Evolutionary conservation across 2,329 filamentous ascomycete genomes (phyloP).

Genomic region (Neonectria faginata): DNA sequence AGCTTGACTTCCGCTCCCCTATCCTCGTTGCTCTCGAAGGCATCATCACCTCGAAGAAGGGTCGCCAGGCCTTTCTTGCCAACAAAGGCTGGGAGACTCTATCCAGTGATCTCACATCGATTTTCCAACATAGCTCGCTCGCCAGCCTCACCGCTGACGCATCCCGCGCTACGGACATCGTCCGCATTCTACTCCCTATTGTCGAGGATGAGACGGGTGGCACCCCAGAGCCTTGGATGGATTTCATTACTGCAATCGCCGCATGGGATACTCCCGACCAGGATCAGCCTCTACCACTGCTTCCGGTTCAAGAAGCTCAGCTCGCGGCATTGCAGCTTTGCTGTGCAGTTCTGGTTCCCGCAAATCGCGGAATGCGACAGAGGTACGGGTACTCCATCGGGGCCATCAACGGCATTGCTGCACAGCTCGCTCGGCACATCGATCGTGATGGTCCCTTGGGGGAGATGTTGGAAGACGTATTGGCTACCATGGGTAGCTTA

Average conservation of each 20-base stretch:
- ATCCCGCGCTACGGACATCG: conserved; percentile 65
- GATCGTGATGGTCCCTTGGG: conserved; percentile 49
- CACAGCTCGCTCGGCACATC: conserved; percentile 53
- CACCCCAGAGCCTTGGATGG: conserved; percentile 68
- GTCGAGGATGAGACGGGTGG: conserved; percentile 59
- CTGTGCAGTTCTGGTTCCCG: conserved; percentile 61
- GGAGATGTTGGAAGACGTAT: conserved; percentile 61
- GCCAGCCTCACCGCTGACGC: conserved; percentile 47
- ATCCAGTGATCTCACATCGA: conserved; percentile 60
- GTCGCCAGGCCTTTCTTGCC: conserved; percentile 60
- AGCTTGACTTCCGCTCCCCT: conserved; percentile 67
- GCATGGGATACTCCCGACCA: conserved; percentile 58
- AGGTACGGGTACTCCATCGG: conserved; percentile 64
- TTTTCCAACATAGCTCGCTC: conserved; percentile 52
- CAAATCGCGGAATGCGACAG: conserved; percentile 59
- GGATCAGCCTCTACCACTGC: conserved; percentile 22
- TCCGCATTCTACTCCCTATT: conserved; percentile 66
- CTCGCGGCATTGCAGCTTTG: conserved; percentile 68
- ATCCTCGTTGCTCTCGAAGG: conserved; percentile 71
- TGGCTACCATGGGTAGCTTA: conserved; percentile 47
- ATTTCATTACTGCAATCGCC: conserved; percentile 62
- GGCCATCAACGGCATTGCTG: conserved; percentile 62
- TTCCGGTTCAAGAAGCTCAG: conserved; percentile 60
- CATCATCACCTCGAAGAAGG: conserved; percentile 61
- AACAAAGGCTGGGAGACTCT: conserved; percentile 67